Base-by-base conservation (phyloP, 768 basidiomycete species). In the Neoboletus magnificus region DNA sequence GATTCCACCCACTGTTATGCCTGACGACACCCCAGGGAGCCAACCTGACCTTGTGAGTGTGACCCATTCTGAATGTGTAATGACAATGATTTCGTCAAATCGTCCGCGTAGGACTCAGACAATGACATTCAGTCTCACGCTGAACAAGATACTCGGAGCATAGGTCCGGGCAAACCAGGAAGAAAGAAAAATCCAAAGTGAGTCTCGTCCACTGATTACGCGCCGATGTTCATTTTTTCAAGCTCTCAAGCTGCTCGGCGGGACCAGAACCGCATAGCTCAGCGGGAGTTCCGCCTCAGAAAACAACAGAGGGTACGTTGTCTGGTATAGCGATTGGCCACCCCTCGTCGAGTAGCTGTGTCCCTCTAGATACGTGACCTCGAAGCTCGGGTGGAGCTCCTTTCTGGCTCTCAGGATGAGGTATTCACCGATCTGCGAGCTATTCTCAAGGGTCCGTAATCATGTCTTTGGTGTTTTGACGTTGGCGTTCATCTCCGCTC, bases 361-460 rank as follows among this genome's bases (percentile, higher is more conserved):
- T 36, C 52, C 44, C 29, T 39, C 47, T 63, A 97, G 91, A 94
- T 97, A 71, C 90, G 93, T 22, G 94, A 97, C 73, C 83, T 97
- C 36, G 94, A 97, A 74, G 93, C 93, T 20, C 84, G 91, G 43
- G 92, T 97, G n/a, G 93, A 95, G 72, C 86, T 97, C 9, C 80
- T 97, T 18, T 96, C 93, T 6, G 93, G 91, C 20, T 91, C 90
- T 40, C 87, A 93, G 65, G 94, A 94, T 78, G 91, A 96, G 71
- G 86, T 91, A 7, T 75, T 92, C 52, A 83, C 82, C 29, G 89
- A 94, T 70, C 81, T 94, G 80, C 79, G 88, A 55, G 86, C 88
- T 60, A 86, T 95, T 47, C 73, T 94, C 42, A 90, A 84, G 75
- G 89, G 89, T 84, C 42, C 15, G 74, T 64, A 18, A 45, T 33